phyloP scores from a whole-genome alignment of 106 monocot species.

The Acanthochlamys bracteata region DNA sequence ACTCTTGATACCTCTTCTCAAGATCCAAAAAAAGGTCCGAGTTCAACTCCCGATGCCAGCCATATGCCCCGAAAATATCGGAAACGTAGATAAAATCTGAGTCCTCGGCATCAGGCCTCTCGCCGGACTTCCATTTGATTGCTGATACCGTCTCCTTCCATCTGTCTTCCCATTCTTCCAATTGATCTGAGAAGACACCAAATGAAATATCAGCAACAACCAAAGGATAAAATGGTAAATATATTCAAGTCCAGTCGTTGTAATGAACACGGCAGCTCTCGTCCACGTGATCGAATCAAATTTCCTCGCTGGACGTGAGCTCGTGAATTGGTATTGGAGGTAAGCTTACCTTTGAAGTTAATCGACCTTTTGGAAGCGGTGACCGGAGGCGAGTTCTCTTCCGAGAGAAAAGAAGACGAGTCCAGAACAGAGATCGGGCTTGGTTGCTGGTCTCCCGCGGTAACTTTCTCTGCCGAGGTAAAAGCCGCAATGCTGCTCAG shows the following conservation, averaged over 20 bases:
- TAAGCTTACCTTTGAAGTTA: slow-evolving; percentile 34
- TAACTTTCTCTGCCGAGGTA: slow-evolving; percentile 32
- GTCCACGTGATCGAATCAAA: background rate
- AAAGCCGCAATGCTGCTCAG: slow-evolving; percentile 75
- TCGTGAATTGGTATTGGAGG: background rate
- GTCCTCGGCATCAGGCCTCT: slow-evolving; percentile 17
- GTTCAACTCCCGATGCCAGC: background rate
- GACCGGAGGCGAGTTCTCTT: slow-evolving; percentile 34
- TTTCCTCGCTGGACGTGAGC: too few relatives aligned
- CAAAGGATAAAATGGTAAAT: background rate
- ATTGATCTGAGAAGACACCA: slow-evolving; percentile 17
- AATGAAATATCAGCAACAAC: background rate
- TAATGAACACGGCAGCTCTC: background rate
- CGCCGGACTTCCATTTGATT: slow-evolving; percentile 9
- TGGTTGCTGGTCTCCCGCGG: slow-evolving; percentile 58
- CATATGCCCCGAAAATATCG: slow-evolving; percentile 29
- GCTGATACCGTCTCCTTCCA: slow-evolving; percentile 4
- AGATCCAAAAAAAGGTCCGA: slow-evolving; percentile 18
- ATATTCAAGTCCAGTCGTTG: background rate
- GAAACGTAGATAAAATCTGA: slow-evolving; percentile 55
- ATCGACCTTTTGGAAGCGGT: slow-evolving; percentile 29
- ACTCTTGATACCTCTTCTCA: slow-evolving; percentile 23
- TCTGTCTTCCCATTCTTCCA: slow-evolving; percentile 27
- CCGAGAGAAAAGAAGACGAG: slow-evolving; percentile 31
- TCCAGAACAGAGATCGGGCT: slow-evolving; percentile 96